These are phyloP conservation scores for Talaromyces nanjingensis DNA, from an alignment of 495 filamentous ascomycete genomes.

Conservation along the genomic window DNA sequence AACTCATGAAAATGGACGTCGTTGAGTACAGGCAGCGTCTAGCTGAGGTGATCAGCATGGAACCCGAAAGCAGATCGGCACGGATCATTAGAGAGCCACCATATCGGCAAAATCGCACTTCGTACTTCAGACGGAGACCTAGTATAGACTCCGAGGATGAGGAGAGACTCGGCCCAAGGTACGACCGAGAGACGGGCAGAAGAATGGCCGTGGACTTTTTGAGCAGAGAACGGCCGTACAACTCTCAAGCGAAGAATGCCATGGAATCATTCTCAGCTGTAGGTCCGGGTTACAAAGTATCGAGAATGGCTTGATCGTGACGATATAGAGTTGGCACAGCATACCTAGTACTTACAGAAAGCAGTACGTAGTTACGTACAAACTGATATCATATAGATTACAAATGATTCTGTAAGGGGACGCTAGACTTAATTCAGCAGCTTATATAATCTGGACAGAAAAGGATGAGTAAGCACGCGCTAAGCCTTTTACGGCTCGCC, in stretches of 20 bases:
- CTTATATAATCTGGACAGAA: no score
- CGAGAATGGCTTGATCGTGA: background rate
- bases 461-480: no score
- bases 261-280: conserved; percentile 5
- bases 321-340: no score
- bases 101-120: background rate
- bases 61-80: background rate
- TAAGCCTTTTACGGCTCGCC: no score
- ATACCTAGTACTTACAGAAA: no score
- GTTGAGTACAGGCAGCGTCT: background rate
- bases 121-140: background rate
- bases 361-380: no score
- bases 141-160: background rate
- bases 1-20: background rate
- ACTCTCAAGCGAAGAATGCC: background rate
- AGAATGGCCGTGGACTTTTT: background rate
- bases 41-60: background rate
- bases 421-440: no score
- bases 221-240: background rate
- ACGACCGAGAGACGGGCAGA: background rate
- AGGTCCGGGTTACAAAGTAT: conserved; percentile 6
- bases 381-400: no score
- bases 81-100: background rate
- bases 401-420: no score
- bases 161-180: background rate